phyloP scores from a whole-genome alignment of 1,139 yeast species.

The Suhomyces terraborum region DNA sequence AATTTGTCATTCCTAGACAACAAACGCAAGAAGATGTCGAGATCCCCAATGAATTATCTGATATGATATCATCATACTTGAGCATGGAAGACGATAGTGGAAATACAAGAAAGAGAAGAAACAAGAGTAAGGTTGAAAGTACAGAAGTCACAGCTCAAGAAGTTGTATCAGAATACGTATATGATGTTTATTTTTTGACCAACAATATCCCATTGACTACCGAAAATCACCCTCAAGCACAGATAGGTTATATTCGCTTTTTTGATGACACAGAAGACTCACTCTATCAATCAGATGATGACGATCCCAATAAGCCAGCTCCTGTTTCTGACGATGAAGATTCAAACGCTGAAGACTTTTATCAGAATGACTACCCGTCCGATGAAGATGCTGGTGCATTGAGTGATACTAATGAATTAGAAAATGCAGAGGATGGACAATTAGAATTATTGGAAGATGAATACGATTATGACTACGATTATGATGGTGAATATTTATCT shows the following conservation, averaged over 20 bases:
- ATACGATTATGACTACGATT: conserved; percentile 31
- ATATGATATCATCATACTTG: conserved; percentile 65
- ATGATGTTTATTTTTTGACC: conserved; percentile 69
- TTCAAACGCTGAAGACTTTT: conserved; percentile 79
- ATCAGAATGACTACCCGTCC: conserved; percentile 92
- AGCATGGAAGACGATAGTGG: conserved; percentile 20
- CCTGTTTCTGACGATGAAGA: conserved; percentile 44
- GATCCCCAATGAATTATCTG: conserved; percentile 63
- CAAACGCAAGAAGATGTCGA: conserved; percentile 42
- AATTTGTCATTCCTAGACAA: conserved; percentile 38
- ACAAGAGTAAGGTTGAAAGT: conserved; percentile 5
- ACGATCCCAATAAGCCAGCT: conserved; percentile 41
- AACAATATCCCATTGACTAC: conserved; percentile 39
- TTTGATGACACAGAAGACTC: conserved; percentile 60
- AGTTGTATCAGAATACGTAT: conserved; percentile 70
- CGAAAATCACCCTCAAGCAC: conserved; percentile 51
- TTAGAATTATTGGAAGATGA: conserved; percentile 22
- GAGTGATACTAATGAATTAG: conserved; percentile 24
- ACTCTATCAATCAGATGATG: conserved; percentile 52
- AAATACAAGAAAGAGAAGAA: conserved; percentile 13
- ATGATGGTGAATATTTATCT: conserved; percentile 17
- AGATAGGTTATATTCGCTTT: conserved; percentile 67
- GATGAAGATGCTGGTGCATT: conserved; percentile 68
- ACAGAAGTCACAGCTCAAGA: conserved; percentile 21
- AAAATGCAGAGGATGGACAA: conserved; percentile 42